Base-by-base conservation (phyloP, 768 basidiomycete species). In the Russula sp. region DNA sequence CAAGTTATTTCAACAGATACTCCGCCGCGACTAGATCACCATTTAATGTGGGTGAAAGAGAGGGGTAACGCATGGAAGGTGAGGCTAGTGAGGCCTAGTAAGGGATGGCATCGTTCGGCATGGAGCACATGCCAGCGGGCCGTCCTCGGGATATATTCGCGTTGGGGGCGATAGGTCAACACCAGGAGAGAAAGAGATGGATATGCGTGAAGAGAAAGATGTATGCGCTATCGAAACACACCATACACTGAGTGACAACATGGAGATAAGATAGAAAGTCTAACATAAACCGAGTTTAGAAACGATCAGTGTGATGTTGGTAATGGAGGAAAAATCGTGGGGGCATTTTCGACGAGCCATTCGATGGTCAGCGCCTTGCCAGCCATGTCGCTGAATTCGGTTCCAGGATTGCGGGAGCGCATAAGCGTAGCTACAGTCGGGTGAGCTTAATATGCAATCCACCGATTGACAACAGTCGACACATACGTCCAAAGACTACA, bases 331-430 rank as follows among this genome's bases (percentile, higher is more conserved):
- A 82, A 82, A 67, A 89, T 75, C 29, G 73, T 72, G 43, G 78
- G 80, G 13, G 91, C 91, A 70, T 96, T 88, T 71, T 98, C 94
- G 63, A 98, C 85, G 66, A 98, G 83, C 89, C 94, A 97, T 73
- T 97, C 93, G 54, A 99, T 80, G 68, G 88, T 84, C 61, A 94
- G 81, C 7, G 96, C 92, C 74, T 96, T 98, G 56, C 93, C 92
- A 8, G 92, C 95, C 91, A 98, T 98, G 73, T 99, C 96, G 69
- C 86, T 88, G 76, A 98, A 98, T 75, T 98, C 97, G 18, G 90
- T 84, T 32, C 81, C 80, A 4, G 88, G 85, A 71, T 95, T 88
- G 38, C 83, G 81, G 8, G 96, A 95, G 68, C 90, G 84, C 87
- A 98, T 91, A 20, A 99, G 78, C 0, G 96, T 98, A 11, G 96